A percentile compares a stretch with the other conserved stretches of the same genome.
These are phyloP conservation scores for Pseudofabraea citricarpa DNA, from an alignment of 2,329 filamentous ascomycete genomes.

Conservation along the genomic window DNA sequence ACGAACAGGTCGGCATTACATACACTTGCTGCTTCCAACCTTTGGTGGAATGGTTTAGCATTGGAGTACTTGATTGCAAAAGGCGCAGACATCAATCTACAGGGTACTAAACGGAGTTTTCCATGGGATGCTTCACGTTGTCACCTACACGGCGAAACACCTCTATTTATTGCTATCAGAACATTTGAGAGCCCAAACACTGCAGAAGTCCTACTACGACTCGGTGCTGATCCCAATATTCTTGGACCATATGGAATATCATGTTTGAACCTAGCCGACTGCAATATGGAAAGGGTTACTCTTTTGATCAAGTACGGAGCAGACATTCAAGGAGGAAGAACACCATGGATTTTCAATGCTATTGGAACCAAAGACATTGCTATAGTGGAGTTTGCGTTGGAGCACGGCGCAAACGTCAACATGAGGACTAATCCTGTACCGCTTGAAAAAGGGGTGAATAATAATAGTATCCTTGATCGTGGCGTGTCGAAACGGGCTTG, in stretches of 20 bases:
- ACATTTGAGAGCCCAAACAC: not conserved
- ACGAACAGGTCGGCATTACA: slow-evolving; percentile 3
- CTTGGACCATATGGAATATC: slow-evolving; percentile 1
- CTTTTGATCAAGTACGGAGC: slow-evolving; percentile 1
- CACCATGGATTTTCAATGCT: not conserved
- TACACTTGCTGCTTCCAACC: not conserved
- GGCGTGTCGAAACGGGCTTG: not conserved
- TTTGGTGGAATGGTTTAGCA: slow-evolving; percentile 8
- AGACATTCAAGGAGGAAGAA: slow-evolving; percentile 1
- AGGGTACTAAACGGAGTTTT: too few species aligned
- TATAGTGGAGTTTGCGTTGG: not conserved
- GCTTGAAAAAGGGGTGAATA: not conserved
- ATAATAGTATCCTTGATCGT: too few species aligned
- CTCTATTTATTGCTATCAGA: slow-evolving; percentile 1
- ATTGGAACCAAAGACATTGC: not conserved
- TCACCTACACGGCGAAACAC: slow-evolving; percentile 3
- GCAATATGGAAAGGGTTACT: not conserved
- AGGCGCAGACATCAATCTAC: slow-evolving; percentile 3
- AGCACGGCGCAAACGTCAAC: slow-evolving; percentile 2
- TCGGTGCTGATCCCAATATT: slow-evolving; percentile 8
- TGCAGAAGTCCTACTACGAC: slow-evolving; percentile 1
- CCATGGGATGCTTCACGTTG: too few species aligned
- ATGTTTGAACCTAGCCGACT: not conserved
- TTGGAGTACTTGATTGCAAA: slow-evolving; percentile 2
- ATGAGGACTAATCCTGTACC: not conserved